Percentiles rank a stretch among this genome's conserved stretches.
Evolutionary conservation across 1,284 basidiomycete species (phyloP).

Genomic region (Ceratobasidium sp.): DNA sequence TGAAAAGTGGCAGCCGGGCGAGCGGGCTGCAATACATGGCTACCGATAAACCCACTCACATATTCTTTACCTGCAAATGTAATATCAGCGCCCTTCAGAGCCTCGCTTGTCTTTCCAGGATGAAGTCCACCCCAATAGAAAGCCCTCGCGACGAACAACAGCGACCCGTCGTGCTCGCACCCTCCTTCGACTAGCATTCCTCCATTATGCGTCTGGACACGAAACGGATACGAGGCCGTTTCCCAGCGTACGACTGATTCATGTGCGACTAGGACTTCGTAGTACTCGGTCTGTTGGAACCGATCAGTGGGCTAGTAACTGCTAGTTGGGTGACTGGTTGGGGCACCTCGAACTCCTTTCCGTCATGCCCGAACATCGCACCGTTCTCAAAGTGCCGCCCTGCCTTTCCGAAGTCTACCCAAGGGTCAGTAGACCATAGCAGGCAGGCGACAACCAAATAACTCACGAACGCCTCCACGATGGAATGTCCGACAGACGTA

Average conservation of each 20-base stretch:
- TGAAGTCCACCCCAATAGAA: slow-evolving; percentile 37
- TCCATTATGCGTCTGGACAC: slow-evolving; percentile 3
- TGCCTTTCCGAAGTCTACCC: slow-evolving; percentile 29
- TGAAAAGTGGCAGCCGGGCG: too few species aligned
- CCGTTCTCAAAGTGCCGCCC: slow-evolving; percentile 22
- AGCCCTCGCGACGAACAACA: slow-evolving; percentile 25
- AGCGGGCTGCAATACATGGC: too few species aligned
- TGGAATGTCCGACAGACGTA: slow-evolving; percentile 37
- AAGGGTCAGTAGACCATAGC: not conserved
- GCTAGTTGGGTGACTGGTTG: too few species aligned
- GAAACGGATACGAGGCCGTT: slow-evolving; percentile 30
- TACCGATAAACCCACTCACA: not conserved
- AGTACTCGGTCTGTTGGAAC: slow-evolving; percentile 19
- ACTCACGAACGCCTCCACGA: slow-evolving; percentile 28
- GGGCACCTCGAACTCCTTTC: slow-evolving; percentile 30
- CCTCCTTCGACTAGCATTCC: slow-evolving; percentile 32
- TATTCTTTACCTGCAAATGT: slow-evolving; percentile 36
- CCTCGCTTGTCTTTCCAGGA: slow-evolving; percentile 30
- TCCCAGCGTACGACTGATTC: slow-evolving; percentile 24
- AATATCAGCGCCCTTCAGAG: slow-evolving; percentile 34
- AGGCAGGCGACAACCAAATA: not conserved
- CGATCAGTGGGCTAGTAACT: not conserved
- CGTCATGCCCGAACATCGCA: slow-evolving; percentile 32
- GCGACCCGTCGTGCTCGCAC: slow-evolving; percentile 29
- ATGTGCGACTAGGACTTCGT: slow-evolving; percentile 25